A percentile compares a stretch with the other conserved stretches of the same genome.
Evolutionary conservation across 2,329 filamentous ascomycete species (phyloP).

Genomic region (Diaporthe citri): DNA sequence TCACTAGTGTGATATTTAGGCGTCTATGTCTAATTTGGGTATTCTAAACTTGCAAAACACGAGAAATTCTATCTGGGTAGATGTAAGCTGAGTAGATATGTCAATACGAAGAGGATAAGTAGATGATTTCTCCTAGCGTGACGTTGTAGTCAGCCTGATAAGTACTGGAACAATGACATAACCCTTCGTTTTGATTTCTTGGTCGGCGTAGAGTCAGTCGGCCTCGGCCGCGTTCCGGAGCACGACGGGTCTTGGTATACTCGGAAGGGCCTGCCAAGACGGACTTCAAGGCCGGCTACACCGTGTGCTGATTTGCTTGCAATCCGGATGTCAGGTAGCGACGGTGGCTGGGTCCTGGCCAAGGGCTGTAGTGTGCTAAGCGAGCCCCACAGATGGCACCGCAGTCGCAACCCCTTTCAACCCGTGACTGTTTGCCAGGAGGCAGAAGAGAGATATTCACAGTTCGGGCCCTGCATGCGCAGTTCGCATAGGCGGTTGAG

Average conservation of each 20-base stretch:
- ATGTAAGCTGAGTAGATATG: background rate
- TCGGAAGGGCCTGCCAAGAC: background rate
- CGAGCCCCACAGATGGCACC: constrained; percentile 3
- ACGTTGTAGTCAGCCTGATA: background rate
- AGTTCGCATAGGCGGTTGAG: background rate
- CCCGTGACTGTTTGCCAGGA: background rate
- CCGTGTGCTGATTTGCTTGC: background rate
- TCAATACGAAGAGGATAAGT: background rate
- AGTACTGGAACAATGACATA: background rate
- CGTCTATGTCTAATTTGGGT: background rate
- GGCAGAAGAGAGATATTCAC: background rate
- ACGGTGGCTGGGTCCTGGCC: constrained; percentile 14
- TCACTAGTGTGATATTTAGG: background rate
- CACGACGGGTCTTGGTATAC: background rate
- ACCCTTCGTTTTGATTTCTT: background rate
- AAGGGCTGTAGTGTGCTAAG: background rate
- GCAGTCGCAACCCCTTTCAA: background rate
- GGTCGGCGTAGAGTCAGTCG: background rate
- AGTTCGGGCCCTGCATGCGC: background rate
- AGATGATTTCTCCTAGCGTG: background rate
- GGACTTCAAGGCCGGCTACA: background rate
- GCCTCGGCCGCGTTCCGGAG: background rate
- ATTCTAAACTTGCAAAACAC: background rate
- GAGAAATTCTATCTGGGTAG: background rate
- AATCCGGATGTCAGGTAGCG: constrained; percentile 2